phyloP scores from a whole-genome alignment of 345 rosid genomes.

The Psidium guajava region DNA sequence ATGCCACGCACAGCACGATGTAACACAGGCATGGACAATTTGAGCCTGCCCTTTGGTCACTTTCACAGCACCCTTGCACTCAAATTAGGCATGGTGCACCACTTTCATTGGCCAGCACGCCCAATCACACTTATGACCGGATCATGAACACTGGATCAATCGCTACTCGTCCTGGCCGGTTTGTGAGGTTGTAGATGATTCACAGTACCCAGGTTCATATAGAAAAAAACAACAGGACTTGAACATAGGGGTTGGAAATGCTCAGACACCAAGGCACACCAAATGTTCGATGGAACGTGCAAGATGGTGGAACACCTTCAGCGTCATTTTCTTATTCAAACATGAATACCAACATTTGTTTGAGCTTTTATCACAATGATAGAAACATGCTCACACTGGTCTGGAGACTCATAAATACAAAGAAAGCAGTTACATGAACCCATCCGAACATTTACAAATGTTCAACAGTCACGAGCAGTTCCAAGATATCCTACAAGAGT shows the following conservation, averaged over 20 bases:
- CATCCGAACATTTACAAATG: not conserved
- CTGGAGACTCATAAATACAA: not conserved
- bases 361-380: not conserved
- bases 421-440: not conserved
- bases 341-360: not conserved
- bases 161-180: not conserved
- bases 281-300: not conserved
- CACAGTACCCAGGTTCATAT: not conserved
- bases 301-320: not conserved
- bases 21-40: not conserved
- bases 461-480: not conserved
- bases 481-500: not conserved
- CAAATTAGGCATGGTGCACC: not conserved
- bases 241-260: not conserved
- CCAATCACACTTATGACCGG: not conserved
- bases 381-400: not conserved
- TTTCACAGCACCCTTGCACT: not conserved
- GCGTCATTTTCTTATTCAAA: not conserved
- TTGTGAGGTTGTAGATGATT: not conserved
- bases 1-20: not conserved
- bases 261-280: not conserved
- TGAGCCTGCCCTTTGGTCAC: not conserved
- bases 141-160: not conserved
- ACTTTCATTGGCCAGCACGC: not conserved
- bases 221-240: not conserved